Conservation (phyloP, 495 filamentous ascomycete species). For the Jackrogersella minutella region DNA sequence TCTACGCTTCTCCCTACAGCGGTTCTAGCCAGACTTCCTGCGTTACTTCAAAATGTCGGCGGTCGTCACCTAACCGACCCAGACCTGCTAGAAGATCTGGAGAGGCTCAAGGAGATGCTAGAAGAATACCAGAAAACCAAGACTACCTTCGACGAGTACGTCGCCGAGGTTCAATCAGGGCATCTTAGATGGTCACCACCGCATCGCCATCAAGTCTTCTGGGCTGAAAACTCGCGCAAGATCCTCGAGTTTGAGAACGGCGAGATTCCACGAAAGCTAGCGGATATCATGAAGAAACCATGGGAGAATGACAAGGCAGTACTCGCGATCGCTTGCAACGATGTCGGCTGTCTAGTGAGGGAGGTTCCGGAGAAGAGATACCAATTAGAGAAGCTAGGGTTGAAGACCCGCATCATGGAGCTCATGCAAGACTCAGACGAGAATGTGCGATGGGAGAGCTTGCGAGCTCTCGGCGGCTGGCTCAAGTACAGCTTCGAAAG, state of each 20-base stretch:
- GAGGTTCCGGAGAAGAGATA: conserved; percentile 85
- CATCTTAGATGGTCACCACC: conserved; percentile 96
- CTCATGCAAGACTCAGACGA: conserved; percentile 92
- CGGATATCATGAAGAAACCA: conserved; percentile 82
- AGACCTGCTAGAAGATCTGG: conserved; percentile 88
- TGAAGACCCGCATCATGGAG: conserved; percentile 94
- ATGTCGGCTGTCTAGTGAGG: conserved; percentile 86
- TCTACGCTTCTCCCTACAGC: conserved; percentile 80
- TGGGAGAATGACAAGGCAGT: conserved; percentile 97
- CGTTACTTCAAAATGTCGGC: conserved; percentile 79
- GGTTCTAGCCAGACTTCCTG: conserved; percentile 81
- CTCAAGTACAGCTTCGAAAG: conserved; percentile 86
- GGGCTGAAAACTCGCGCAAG: conserved; percentile 91
- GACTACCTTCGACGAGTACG: conserved; percentile 97
- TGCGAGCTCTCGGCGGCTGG: conserved; percentile 93
- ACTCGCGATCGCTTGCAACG: conserved; percentile 94
- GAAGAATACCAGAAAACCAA: conserved; percentile 95
- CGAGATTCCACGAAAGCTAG: conserved; percentile 80
- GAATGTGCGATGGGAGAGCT: conserved; percentile 91
- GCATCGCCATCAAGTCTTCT: conserved; percentile 88
- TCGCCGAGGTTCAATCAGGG: conserved; percentile 85
- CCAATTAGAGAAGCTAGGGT: conserved; percentile 85
- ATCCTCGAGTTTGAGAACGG: conserved; percentile 88
- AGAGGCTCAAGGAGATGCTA: conserved; percentile 75
- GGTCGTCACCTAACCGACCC: conserved; percentile 86